A percentile compares a stretch with the other conserved stretches of the same genome.
Conservation (phyloP, 2,329 filamentous ascomycete genomes). For the Ophiocordyceps australis region DNA sequence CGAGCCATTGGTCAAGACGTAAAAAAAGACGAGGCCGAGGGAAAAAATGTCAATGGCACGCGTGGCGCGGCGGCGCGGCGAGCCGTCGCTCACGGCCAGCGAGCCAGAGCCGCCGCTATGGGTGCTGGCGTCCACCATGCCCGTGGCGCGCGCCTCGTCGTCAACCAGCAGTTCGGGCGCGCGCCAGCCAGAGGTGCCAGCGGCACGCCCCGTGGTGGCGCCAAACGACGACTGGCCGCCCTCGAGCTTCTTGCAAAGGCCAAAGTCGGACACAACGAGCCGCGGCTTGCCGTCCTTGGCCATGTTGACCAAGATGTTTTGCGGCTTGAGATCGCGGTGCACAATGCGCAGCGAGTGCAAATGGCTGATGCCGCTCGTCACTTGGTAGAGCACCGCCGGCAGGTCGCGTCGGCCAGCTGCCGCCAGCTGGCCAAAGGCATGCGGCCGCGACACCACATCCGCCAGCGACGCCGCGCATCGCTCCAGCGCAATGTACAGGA, state of each 20-base stretch:
- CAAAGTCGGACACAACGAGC: constrained; percentile 94
- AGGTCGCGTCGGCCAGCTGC: constrained; percentile 57
- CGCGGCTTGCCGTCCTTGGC: constrained; percentile 53
- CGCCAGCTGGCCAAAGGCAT: constrained; percentile 49
- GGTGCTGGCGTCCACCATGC: constrained; percentile 30
- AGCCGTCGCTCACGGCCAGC: constrained; percentile 36
- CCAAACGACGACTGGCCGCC: constrained; percentile 88
- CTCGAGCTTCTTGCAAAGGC: constrained; percentile 91
- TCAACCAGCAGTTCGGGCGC: constrained; percentile 83
- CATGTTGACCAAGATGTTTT: constrained; percentile 82
- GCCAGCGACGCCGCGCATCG: constrained; percentile 86
- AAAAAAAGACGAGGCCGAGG: constrained; percentile 94
- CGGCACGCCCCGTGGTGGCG: constrained; percentile 82
- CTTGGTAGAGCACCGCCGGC: constrained; percentile 68
- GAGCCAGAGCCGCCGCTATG: constrained; percentile 44
- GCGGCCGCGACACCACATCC: constrained; percentile 69
- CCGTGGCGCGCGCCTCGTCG: constrained; percentile 42
- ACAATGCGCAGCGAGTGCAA: constrained; percentile 87
- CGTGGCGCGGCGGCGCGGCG: constrained; percentile 62
- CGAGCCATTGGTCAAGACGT: constrained; percentile 80
- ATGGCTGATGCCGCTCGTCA: constrained; percentile 76
- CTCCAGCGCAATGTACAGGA: constrained; percentile 91
- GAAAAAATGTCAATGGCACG: constrained; percentile 96
- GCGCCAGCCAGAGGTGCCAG: constrained; percentile 89
- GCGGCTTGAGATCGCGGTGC: constrained; percentile 90